Conservation (phyloP, 208 protist genomes). For the Giardia duodenalis region DNA sequence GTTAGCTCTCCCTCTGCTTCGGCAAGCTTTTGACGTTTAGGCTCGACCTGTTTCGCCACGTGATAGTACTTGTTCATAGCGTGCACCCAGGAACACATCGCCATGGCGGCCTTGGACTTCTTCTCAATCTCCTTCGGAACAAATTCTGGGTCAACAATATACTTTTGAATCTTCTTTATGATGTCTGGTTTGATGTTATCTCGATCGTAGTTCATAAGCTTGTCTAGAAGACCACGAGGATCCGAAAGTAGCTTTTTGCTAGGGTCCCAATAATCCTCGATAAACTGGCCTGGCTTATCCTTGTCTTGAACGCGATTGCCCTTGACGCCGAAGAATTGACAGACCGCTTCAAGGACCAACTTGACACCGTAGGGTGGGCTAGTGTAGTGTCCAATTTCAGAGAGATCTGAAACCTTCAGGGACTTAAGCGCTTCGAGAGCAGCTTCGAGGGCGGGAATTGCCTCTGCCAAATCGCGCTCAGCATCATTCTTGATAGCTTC, state of each 20-base stretch:
- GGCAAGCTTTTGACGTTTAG: conserved; percentile 73
- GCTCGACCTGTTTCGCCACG: conserved; percentile 84
- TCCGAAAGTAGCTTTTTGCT: conserved; percentile 60
- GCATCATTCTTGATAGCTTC: conserved; percentile 66
- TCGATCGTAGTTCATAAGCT: conserved; percentile 28
- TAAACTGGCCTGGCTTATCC: conserved; percentile 42
- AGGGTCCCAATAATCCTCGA: conserved; percentile 79
- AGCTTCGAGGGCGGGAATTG: conserved; percentile 70
- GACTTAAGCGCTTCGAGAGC: conserved; percentile 67
- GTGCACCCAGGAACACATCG: conserved; percentile 82
- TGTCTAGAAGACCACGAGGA: conserved; percentile 54
- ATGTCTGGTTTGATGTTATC: not conserved
- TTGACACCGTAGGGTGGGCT: conserved; percentile 68
- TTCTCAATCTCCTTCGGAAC: conserved; percentile 66
- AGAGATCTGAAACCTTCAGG: conserved; percentile 82
- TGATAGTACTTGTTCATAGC: conserved; percentile 88
- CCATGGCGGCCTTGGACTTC: conserved; percentile 62
- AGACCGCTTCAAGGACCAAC: conserved; percentile 69
- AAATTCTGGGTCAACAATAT: conserved; percentile 61
- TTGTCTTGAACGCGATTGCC: conserved; percentile 72
- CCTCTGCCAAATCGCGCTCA: conserved; percentile 73
- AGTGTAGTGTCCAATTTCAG: conserved; percentile 71
- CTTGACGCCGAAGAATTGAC: conserved; percentile 63
- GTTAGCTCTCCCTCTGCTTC: conserved; percentile 56
- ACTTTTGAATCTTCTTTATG: conserved; percentile 67